phyloP scores from a whole-genome alignment of 176 grass and related monocot genomes.

The Areca catechu region DNA sequence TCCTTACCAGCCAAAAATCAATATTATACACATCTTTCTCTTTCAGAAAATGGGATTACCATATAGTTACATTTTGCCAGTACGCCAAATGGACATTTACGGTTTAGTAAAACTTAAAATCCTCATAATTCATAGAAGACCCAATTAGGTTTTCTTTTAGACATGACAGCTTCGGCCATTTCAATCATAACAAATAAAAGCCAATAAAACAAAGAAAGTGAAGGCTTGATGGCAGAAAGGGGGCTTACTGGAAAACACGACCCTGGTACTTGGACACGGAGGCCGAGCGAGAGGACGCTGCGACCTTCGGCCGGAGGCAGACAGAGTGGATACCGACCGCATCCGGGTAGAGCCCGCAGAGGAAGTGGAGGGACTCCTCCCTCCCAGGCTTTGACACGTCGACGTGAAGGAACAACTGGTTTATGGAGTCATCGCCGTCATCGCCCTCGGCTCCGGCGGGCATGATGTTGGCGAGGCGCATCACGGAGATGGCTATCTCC shows the following conservation, averaged over 20 bases:
- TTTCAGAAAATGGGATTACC: too few species aligned
- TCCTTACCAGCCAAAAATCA: too few species aligned
- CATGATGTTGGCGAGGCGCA: constrained; percentile 65
- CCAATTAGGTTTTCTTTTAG: too few species aligned
- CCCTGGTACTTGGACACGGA: constrained; percentile 44
- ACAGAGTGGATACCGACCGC: constrained; percentile 88
- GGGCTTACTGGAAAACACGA: constrained; percentile 76
- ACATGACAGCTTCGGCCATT: too few species aligned
- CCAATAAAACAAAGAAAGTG: background rate
- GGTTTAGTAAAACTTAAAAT: too few species aligned
- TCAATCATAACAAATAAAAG: too few species aligned
- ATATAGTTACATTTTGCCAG: too few species aligned
- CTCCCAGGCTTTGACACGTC: constrained; percentile 56
- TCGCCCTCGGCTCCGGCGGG: constrained; percentile 39
- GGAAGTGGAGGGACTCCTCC: constrained; percentile 76
- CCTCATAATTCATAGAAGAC: too few species aligned
- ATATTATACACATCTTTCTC: too few species aligned
- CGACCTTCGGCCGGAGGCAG: constrained; percentile 58
- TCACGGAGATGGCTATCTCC: constrained; percentile 83
- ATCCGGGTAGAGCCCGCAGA: constrained; percentile 82
- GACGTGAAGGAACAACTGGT: constrained; percentile 84
- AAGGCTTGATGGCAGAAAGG: constrained; percentile 1
- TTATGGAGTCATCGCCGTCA: constrained; percentile 41
- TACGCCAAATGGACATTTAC: too few species aligned
- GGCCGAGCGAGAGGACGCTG: constrained; percentile 7